Evolutionary conservation across 257 asterid genomes (phyloP).

Genomic region (Solanum chmielewskii): DNA sequence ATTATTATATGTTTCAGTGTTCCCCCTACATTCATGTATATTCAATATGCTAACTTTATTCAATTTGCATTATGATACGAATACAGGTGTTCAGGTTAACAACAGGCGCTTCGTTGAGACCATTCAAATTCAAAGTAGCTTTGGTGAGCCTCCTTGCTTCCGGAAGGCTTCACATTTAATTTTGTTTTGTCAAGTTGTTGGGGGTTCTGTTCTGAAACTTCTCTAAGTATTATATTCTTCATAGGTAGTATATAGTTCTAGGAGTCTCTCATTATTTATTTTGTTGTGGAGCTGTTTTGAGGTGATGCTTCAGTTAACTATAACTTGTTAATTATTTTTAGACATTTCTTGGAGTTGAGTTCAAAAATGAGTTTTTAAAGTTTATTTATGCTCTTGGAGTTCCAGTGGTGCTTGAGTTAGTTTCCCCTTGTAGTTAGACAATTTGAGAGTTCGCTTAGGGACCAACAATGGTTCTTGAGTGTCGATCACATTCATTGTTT

Average conservation of each 20-base stretch:
- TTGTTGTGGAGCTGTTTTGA: too few species aligned
- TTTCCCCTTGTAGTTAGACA: not conserved
- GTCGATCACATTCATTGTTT: not conserved
- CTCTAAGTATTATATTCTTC: too few species aligned
- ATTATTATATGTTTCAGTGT: too few species aligned
- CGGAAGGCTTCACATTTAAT: not conserved
- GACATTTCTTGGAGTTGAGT: not conserved
- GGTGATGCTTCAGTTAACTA: too few species aligned
- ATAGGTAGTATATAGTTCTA: too few species aligned
- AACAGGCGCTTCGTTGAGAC: not conserved
- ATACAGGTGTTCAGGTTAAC: not conserved
- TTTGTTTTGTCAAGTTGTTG: too few species aligned
- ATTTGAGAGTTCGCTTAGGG: not conserved
- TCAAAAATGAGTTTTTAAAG: not conserved
- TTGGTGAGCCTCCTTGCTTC: not conserved
- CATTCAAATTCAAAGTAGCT: not conserved
- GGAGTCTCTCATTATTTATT: too few species aligned
- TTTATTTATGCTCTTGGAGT: not conserved
- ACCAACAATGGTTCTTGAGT: not conserved
- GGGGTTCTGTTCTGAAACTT: not conserved
- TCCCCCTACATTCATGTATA: not conserved
- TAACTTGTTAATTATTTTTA: too few species aligned
- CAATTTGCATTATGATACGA: not conserved
- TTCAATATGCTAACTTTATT: too few species aligned
- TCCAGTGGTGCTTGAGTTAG: not conserved